Percentiles rank a stretch among this genome's conserved stretches.
These are phyloP conservation scores for Chaetomium sp. DNA, from an alignment of 2,329 filamentous ascomycete species.

Conservation along the genomic window DNA sequence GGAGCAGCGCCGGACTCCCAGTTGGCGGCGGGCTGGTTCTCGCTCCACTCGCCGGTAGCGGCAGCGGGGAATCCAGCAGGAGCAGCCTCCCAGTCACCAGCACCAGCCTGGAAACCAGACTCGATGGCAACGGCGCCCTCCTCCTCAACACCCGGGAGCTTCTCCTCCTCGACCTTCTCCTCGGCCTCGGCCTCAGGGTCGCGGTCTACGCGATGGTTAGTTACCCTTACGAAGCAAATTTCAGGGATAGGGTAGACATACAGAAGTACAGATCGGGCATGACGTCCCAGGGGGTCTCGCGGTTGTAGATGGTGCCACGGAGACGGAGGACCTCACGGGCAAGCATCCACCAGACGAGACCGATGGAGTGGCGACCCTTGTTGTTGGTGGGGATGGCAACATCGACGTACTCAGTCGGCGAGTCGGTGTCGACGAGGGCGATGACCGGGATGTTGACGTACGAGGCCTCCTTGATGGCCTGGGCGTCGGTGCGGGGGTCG, in stretches of 20 bases:
- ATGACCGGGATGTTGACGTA: constrained; percentile 99
- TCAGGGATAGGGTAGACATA: constrained; percentile 36
- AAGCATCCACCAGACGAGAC: constrained; percentile 98
- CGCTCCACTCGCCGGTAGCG: constrained; percentile 50
- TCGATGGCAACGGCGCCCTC: constrained; percentile 73
- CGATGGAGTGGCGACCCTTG: constrained; percentile 99
- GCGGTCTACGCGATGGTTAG: constrained; percentile 56
- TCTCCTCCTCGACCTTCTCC: constrained; percentile 94
- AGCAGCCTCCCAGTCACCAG: constrained; percentile 79
- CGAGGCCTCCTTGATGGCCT: constrained; percentile 99
- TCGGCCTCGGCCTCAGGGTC: constrained; percentile 99
- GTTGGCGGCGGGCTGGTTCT: constrained; percentile 40
- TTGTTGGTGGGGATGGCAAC: constrained; percentile 99
- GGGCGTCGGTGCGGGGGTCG: constrained; percentile 98
- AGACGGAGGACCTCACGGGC: constrained; percentile 99
- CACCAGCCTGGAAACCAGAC: constrained; percentile 58
- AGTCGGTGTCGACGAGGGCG: constrained; percentile 98
- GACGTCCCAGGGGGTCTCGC: constrained; percentile 97
- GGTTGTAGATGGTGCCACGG: constrained; percentile 90
- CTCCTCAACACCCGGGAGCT: constrained; percentile 79
- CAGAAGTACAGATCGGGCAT: constrained; percentile 99
- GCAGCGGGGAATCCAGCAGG: constrained; percentile 64
- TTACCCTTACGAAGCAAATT: constrained; percentile 18
- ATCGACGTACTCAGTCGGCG: constrained; percentile 98
- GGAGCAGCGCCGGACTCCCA: constrained; percentile 53